Evolutionary conservation across 2,329 filamentous ascomycete genomes (phyloP).

Genomic region (Hypoxylon sp.): DNA sequence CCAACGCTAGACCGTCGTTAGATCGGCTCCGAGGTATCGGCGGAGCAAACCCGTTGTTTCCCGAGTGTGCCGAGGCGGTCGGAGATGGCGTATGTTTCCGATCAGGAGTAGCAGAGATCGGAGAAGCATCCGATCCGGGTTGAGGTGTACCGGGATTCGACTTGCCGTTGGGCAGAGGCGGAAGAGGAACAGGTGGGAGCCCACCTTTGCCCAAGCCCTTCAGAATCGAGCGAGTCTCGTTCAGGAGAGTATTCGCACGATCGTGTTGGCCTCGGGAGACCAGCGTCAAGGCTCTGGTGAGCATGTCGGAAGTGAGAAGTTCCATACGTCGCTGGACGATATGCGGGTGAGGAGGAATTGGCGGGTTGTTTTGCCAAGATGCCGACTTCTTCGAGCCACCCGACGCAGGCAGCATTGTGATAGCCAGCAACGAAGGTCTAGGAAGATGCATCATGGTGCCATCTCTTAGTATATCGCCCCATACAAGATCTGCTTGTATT

Average conservation of each 20-base stretch:
- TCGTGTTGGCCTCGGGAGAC: conserved; percentile 94
- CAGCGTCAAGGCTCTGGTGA: conserved; percentile 89
- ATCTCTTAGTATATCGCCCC: conserved; percentile 92
- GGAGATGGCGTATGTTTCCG: conserved; percentile 68
- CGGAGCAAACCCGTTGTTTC: conserved; percentile 54
- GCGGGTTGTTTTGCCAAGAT: conserved; percentile 74
- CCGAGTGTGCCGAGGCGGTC: conserved; percentile 61
- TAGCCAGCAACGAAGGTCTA: conserved; percentile 89
- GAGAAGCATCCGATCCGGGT: conserved; percentile 58
- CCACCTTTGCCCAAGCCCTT: conserved; percentile 97
- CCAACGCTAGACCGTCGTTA: conserved; percentile 67
- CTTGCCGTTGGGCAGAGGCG: conserved; percentile 50
- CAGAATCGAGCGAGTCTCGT: conserved; percentile 92
- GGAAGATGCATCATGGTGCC: conserved; percentile 87
- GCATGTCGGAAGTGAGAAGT: conserved; percentile 96
- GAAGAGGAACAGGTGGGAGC: conserved; percentile 77
- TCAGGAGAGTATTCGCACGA: conserved; percentile 89
- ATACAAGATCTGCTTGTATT: conserved; percentile 93
- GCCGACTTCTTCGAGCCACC: conserved; percentile 73
- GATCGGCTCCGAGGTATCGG: conserved; percentile 64
- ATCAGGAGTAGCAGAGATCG: conserved; percentile 62
- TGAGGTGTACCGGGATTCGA: conserved; percentile 64
- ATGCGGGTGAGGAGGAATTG: conserved; percentile 93
- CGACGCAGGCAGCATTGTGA: conserved; percentile 87
- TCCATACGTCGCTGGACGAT: conserved; percentile 99